Evolutionary conservation across 257 asterid genomes (phyloP).

Genomic region (Datura wrightii): DNA sequence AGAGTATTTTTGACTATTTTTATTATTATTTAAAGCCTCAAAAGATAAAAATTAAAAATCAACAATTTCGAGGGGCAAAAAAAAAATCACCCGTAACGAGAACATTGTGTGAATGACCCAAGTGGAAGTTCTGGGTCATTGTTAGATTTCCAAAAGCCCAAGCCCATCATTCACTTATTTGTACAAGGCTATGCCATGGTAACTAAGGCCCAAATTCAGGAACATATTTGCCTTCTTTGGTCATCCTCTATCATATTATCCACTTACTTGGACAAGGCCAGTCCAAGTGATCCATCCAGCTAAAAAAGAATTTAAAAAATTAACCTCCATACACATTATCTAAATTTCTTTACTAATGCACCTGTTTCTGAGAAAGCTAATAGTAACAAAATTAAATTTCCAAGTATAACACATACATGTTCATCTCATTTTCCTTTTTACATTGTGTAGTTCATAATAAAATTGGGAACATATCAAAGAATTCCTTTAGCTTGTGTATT

Average conservation of each 20-base stretch:
- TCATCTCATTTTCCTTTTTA: slow-evolving; percentile 7
- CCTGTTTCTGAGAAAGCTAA: background rate
- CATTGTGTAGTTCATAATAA: slow-evolving; percentile 2
- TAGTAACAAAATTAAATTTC: slow-evolving; percentile 9
- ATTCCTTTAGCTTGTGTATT: background rate
- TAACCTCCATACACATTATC: background rate
- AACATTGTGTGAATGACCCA: no score
- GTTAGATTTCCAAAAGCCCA: no score
- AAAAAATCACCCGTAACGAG: no score
- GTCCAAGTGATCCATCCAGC: background rate
- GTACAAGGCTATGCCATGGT: background rate
- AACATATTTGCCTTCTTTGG: background rate
- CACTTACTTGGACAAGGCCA: background rate
- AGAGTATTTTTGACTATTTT: no score
- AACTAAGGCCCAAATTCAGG: background rate
- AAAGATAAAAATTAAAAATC: no score
- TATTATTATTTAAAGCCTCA: no score
- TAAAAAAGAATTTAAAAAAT: background rate
- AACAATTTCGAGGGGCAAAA: no score
- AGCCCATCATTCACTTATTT: background rate
- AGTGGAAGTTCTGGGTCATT: no score
- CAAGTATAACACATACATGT: background rate
- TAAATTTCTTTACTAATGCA: background rate
- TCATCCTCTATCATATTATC: background rate
- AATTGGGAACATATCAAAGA: slow-evolving; percentile 3